Evolutionary conservation across 1,284 basidiomycete genomes (phyloP).

Genomic region (Rhodotorula sp.): DNA sequence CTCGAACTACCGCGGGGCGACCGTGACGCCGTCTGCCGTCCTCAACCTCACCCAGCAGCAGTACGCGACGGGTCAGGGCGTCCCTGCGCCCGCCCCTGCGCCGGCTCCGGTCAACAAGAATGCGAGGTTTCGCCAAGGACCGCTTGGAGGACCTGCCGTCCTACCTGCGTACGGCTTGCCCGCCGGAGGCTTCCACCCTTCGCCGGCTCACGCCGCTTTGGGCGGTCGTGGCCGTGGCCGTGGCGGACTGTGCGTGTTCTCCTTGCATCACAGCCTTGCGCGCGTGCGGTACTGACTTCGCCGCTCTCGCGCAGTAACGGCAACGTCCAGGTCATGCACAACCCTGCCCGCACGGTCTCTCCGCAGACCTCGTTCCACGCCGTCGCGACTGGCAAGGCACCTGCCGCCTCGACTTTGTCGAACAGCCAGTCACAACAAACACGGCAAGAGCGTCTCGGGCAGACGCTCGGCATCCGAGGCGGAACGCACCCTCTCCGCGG

Average conservation of each 20-base stretch:
- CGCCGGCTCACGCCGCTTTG: not conserved
- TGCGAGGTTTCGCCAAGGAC: constrained; percentile 32
- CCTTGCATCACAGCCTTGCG: not conserved
- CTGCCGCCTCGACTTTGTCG: not conserved
- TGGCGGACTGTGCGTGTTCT: constrained; percentile 16
- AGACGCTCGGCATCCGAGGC: constrained; percentile 27
- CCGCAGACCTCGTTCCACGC: constrained; percentile 27
- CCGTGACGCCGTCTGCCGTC: constrained; percentile 76
- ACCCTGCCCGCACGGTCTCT: constrained; percentile 19
- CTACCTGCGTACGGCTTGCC: constrained; percentile 36
- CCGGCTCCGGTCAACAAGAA: constrained; percentile 13
- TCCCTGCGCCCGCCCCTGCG: not conserved
- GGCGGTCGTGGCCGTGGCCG: constrained; percentile 15
- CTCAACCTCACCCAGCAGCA: constrained; percentile 71
- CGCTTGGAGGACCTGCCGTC: constrained; percentile 28
- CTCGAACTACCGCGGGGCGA: constrained; percentile 82
- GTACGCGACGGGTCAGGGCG: constrained; percentile 10
- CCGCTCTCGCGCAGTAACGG: constrained; percentile 10
- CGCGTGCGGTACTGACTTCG: not conserved
- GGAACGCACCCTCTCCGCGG: not conserved
- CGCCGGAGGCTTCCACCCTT: constrained; percentile 39
- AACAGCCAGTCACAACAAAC: not conserved
- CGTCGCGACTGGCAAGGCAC: constrained; percentile 29
- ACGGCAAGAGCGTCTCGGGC: constrained; percentile 30
- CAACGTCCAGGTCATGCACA: constrained; percentile 21